Evolutionary conservation across 2,329 filamentous ascomycete genomes (phyloP).

Genomic region (Neopestalotiopsis clavispora): DNA sequence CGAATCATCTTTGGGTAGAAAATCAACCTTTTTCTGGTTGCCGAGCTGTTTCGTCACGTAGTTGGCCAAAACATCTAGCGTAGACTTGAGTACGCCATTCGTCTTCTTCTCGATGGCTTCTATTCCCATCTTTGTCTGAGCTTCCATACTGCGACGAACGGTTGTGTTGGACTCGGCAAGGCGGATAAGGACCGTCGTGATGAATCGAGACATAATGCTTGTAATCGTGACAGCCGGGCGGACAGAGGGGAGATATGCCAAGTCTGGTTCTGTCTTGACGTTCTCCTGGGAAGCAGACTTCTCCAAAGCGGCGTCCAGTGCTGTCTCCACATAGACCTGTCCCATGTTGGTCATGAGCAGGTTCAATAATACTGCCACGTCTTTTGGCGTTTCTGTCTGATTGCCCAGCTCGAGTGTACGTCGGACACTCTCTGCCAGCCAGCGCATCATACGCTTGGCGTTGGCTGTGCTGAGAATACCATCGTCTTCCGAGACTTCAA

Average conservation of each 20-base stretch:
- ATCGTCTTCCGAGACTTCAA: conserved; percentile 90
- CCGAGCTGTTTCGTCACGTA: conserved; percentile 76
- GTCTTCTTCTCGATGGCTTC: conserved; percentile 86
- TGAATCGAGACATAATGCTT: conserved; percentile 91
- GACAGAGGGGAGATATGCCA: conserved; percentile 80
- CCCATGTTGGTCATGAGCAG: conserved; percentile 88
- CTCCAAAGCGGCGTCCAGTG: conserved; percentile 73
- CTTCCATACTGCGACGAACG: conserved; percentile 87
- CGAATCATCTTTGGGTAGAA: conserved; percentile 79
- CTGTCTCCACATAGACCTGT: conserved; percentile 75
- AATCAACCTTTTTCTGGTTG: conserved; percentile 86
- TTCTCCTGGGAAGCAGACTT: conserved; percentile 77
- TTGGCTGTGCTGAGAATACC: conserved; percentile 81
- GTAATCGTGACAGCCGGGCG: conserved; percentile 86
- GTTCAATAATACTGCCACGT: conserved; percentile 83
- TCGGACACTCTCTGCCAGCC: conserved; percentile 94
- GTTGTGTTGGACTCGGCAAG: conserved; percentile 90
- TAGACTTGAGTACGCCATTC: conserved; percentile 61
- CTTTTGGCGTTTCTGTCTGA: conserved; percentile 87
- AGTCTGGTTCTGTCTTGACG: conserved; percentile 83
- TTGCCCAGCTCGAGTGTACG: conserved; percentile 89
- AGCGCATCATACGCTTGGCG: conserved; percentile 97
- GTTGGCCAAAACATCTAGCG: conserved; percentile 71
- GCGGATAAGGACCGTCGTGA: conserved; percentile 86
- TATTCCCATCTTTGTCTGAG: conserved; percentile 74